phyloP scores from a whole-genome alignment of 768 basidiomycete genomes.

The Chalciporus piperatus region DNA sequence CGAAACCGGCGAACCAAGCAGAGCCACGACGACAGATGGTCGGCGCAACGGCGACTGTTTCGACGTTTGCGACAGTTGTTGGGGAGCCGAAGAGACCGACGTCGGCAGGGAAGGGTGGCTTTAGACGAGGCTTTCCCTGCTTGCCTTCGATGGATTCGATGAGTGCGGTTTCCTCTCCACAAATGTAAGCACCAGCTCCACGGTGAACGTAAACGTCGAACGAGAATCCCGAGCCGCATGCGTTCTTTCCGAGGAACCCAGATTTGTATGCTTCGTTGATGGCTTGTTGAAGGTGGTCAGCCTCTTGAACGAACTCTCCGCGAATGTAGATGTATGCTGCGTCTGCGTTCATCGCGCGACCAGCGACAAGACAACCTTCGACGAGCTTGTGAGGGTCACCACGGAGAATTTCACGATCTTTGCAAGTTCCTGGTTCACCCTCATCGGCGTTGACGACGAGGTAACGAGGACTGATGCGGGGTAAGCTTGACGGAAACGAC shows the following conservation, averaged over 20 bases:
- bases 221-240: slow-evolving; percentile 88
- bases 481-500: neutral
- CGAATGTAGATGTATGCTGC: slow-evolving; percentile 99
- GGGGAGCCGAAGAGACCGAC: slow-evolving; percentile 98
- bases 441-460: slow-evolving; percentile 98
- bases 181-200: slow-evolving; percentile 97
- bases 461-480: slow-evolving; percentile 76
- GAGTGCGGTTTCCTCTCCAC: slow-evolving; percentile 96
- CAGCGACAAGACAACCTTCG: slow-evolving; percentile 96
- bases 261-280: slow-evolving; percentile 93
- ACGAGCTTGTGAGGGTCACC: slow-evolving; percentile 98
- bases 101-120: slow-evolving; percentile 98
- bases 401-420: slow-evolving; percentile 96
- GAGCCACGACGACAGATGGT: slow-evolving; percentile 91
- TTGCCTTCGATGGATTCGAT: slow-evolving; percentile 98
- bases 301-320: slow-evolving; percentile 97
- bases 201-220: slow-evolving; percentile 99
- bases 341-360: slow-evolving; percentile 94
- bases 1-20: slow-evolving; percentile 90
- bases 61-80: slow-evolving; percentile 96
- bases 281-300: slow-evolving; percentile 89
- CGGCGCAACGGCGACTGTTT: slow-evolving; percentile 96
- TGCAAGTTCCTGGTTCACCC: slow-evolving; percentile 98
- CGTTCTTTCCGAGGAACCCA: slow-evolving; percentile 85
- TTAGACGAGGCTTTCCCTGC: slow-evolving; percentile 95